Evolutionary conservation across 1,139 yeast species (phyloP).

Genomic region (Blastobotrys ciferrii): DNA sequence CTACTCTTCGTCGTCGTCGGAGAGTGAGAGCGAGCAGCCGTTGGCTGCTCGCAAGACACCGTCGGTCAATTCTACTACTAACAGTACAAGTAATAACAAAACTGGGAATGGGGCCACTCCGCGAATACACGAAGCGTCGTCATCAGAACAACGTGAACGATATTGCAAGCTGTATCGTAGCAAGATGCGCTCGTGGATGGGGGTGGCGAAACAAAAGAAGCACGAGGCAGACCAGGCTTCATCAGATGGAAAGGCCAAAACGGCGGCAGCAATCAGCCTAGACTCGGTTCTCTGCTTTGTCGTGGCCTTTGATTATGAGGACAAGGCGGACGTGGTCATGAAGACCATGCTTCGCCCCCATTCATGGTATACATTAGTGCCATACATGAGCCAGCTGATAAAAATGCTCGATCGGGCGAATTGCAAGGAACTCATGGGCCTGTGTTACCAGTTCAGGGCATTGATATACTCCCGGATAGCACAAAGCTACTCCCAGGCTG

Average conservation of each 20-base stretch:
- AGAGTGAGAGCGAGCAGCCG: slow-evolving; percentile 19
- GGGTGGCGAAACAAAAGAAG: slow-evolving; percentile 35
- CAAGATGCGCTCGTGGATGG: slow-evolving; percentile 35
- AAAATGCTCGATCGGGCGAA: slow-evolving; percentile 26
- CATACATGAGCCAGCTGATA: slow-evolving; percentile 34
- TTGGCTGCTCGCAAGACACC: slow-evolving; percentile 9
- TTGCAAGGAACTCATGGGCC: slow-evolving; percentile 30
- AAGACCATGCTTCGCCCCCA: slow-evolving; percentile 30
- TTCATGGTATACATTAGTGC: slow-evolving; percentile 40
- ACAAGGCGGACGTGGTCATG: slow-evolving; percentile 33
- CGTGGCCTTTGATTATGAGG: slow-evolving; percentile 43
- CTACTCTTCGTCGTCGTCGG: slow-evolving; percentile 21
- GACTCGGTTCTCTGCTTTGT: slow-evolving; percentile 40
- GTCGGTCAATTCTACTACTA: neutral
- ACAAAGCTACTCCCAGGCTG: slow-evolving; percentile 12
- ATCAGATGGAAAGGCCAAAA: slow-evolving; percentile 26
- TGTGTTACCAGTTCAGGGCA: slow-evolving; percentile 39
- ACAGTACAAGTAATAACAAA: neutral
- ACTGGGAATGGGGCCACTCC: slow-evolving; percentile 6
- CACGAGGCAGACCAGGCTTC: slow-evolving; percentile 38
- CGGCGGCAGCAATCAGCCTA: slow-evolving; percentile 35
- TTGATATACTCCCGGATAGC: slow-evolving; percentile 36
- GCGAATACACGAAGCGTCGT: neutral
- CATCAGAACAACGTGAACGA: slow-evolving; percentile 28
- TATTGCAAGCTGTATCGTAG: slow-evolving; percentile 27